A percentile compares a stretch with the other conserved stretches of the same genome.
phyloP scores from a whole-genome alignment of 2,329 filamentous ascomycete genomes.

The Aspergillus jensenii region DNA sequence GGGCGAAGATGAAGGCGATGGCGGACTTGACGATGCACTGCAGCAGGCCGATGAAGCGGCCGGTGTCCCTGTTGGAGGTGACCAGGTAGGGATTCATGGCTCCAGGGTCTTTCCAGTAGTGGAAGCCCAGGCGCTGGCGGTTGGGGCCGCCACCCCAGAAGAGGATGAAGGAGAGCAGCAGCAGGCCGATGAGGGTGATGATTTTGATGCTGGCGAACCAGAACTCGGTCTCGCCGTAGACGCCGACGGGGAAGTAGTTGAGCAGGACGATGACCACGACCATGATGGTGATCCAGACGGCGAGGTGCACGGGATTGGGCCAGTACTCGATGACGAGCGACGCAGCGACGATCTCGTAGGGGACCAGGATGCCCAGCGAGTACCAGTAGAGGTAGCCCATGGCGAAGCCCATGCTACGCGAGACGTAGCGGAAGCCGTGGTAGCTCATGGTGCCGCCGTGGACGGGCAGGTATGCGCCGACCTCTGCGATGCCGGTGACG shows the following conservation, averaged over 20 bases:
- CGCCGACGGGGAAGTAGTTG: slow-evolving; percentile 50
- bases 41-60: slow-evolving; percentile 55
- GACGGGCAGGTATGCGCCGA: slow-evolving; percentile 45
- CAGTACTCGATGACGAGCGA: slow-evolving; percentile 67
- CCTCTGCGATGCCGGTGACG: slow-evolving; percentile 47
- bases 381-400: slow-evolving; percentile 52
- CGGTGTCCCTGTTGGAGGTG: slow-evolving; percentile 39
- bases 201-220: slow-evolving; percentile 55
- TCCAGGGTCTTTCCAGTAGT: slow-evolving; percentile 52
- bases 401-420: slow-evolving; percentile 42
- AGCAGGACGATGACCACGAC: slow-evolving; percentile 58
- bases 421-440: slow-evolving; percentile 45
- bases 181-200: slow-evolving; percentile 51
- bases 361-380: slow-evolving; percentile 47
- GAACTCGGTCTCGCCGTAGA: slow-evolving; percentile 56
- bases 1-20: slow-evolving; percentile 57
- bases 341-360: slow-evolving; percentile 64
- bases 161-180: slow-evolving; percentile 55
- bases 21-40: slow-evolving; percentile 52
- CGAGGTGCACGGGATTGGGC: slow-evolving; percentile 46
- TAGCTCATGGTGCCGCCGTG: slow-evolving; percentile 47
- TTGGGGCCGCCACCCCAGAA: slow-evolving; percentile 58
- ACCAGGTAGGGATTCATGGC: slow-evolving; percentile 51
- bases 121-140: slow-evolving; percentile 51
- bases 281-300: slow-evolving; percentile 56